A percentile compares a stretch with the other conserved stretches of the same genome.
Conservation (phyloP, 176 grass and related monocot genomes). For the Eremochloa ophiuroides region DNA sequence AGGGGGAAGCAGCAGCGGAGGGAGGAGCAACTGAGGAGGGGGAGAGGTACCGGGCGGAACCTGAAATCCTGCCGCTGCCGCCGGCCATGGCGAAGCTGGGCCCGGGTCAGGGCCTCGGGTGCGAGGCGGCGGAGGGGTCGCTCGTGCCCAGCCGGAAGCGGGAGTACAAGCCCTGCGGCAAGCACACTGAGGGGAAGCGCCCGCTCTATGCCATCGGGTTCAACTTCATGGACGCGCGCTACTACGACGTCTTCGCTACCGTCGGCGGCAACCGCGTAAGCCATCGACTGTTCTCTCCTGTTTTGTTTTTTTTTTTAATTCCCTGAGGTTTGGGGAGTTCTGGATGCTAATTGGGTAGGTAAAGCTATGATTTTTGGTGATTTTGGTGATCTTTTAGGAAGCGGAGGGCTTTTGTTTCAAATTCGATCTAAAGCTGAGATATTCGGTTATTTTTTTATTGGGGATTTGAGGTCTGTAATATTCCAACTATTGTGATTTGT, state of each 20-base stretch:
- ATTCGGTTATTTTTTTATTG: not conserved
- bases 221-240: slow-evolving; percentile 90
- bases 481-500: not conserved
- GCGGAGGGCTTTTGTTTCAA: not conserved
- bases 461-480: not conserved
- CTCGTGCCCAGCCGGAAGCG: slow-evolving; percentile 52
- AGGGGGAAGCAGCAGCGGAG: not conserved
- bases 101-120: slow-evolving; percentile 42
- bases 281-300: not conserved
- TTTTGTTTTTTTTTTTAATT: not conserved
- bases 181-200: slow-evolving; percentile 69
- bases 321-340: not conserved
- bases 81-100: slow-evolving; percentile 36
- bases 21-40: not conserved
- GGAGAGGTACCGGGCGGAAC: not conserved
- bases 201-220: slow-evolving; percentile 89
- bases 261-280: slow-evolving; percentile 72
- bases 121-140: slow-evolving; percentile 66
- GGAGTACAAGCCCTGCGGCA: slow-evolving; percentile 66
- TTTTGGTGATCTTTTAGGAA: not conserved
- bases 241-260: slow-evolving; percentile 85
- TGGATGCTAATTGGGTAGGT: not conserved
- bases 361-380: not conserved
- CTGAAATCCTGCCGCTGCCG: not conserved
- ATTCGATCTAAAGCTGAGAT: not conserved